Base-by-base conservation (phyloP, 2,329 filamentous ascomycete species). In the Lecanosticta acicola region DNA sequence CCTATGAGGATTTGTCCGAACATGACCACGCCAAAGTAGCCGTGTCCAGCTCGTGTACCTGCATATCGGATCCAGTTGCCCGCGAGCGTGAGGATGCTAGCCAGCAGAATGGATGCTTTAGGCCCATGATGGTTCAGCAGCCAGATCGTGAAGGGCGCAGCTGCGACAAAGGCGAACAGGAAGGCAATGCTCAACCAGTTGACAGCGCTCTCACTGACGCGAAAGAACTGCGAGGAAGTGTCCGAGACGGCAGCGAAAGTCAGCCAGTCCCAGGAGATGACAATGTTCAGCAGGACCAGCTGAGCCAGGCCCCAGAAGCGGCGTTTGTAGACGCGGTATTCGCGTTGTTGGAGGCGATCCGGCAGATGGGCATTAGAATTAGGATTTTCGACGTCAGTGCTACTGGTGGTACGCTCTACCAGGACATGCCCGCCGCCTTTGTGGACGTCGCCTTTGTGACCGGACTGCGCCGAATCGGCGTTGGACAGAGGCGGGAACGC, bases 251-350 rank as follows among this genome's bases (percentile, higher is more conserved):
- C 85, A 1, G 90, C 85, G 67, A 89, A 96, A 4, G 89, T 93
- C 58, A 97, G 79, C 91, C 91, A 97, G 78, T 94, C 88, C 91
- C 91, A 97, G 61, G 87, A 94, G 34, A 95, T 84, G 50, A 97
- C 80, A 45, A 96, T 84, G 65, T 97, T 98, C 68, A 97, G 73
- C 59, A 97, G 68, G 4, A 89, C 84, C 62, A 97, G 70, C 67
- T 95, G 87, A 17, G 79, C 70, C 41, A 98, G 72, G 1, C 93
- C 93, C 65, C 95, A 86, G 82, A 88, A 98, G 36, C 93, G 79
- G 61, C 88, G 79, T 69, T 85, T 91, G 65, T 97, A 97, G 17
- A 85, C 77, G 19, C 64, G 66, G 51, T 68, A 71, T 44, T 39
- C 32, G 2, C 35, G 46, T 17, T 37, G n/a, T 13, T 26, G 19